phyloP scores from a whole-genome alignment of 2,329 filamentous ascomycete genomes.

The Didymella glomerata region DNA sequence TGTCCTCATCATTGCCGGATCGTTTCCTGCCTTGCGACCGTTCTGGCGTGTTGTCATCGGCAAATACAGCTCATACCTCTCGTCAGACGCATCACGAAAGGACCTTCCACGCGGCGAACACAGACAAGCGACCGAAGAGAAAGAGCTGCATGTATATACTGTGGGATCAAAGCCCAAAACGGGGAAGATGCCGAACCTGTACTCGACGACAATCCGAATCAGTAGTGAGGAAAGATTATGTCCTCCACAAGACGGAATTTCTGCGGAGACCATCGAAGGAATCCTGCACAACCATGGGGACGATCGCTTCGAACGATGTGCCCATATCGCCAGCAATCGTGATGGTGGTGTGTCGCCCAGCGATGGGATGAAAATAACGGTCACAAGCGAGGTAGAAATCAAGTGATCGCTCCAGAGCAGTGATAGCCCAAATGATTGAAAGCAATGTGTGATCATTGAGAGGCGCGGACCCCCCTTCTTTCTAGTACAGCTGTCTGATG shows the following conservation, averaged over 20 bases:
- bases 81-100: background rate
- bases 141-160: background rate
- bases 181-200: background rate
- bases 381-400: background rate
- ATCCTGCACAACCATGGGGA: background rate
- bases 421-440: too few species aligned
- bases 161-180: background rate
- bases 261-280: background rate
- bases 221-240: slow-evolving; percentile 1
- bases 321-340: background rate
- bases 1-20: background rate
- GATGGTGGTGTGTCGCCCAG: background rate
- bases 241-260: background rate
- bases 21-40: background rate
- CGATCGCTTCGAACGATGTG: background rate
- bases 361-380: background rate
- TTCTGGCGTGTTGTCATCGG: slow-evolving; percentile 1
- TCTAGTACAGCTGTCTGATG: too few species aligned
- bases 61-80: background rate
- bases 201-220: background rate
- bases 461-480: too few species aligned
- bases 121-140: background rate
- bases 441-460: too few species aligned
- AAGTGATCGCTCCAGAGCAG: too few species aligned
- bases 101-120: background rate